These are phyloP conservation scores for Primulina huaijiensis DNA, from an alignment of 257 asterid genomes.

Conservation along the genomic window DNA sequence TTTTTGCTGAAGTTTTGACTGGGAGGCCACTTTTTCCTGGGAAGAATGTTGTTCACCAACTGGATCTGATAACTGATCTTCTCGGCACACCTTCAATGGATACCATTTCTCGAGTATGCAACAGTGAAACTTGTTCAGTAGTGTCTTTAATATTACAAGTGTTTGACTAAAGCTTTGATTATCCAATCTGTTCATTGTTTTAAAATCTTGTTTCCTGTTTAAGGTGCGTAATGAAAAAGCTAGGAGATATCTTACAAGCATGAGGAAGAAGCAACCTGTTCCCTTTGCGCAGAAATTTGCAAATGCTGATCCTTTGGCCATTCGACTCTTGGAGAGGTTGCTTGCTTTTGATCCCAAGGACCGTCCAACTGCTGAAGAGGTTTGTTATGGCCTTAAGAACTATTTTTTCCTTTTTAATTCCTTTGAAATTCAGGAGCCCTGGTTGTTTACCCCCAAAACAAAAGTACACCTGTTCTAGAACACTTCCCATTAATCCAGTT, in stretches of 20 bases:
- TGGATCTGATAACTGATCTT: conserved; percentile 84
- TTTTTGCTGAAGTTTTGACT: conserved; percentile 83
- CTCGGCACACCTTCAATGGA: conserved; percentile 89
- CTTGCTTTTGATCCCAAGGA: conserved; percentile 90
- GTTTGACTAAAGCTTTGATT: background rate
- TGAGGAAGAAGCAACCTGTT: conserved; percentile 77
- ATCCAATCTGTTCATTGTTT: conserved; percentile 1
- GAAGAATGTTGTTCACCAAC: conserved; percentile 87
- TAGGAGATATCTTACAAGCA: conserved; percentile 70
- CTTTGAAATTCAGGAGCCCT: conserved; percentile 5
- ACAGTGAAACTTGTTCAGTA: background rate
- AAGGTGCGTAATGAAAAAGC: conserved; percentile 93
- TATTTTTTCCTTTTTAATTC: conserved; percentile 6
- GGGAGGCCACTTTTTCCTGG: conserved; percentile 93
- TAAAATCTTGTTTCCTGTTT: conserved; percentile 21
- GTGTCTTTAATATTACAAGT: background rate
- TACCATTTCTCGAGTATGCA: conserved; percentile 68
- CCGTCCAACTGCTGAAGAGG: conserved; percentile 89
- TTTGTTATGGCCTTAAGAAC: conserved; percentile 22
- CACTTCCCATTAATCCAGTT: background rate
- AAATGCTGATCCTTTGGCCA: conserved; percentile 74
- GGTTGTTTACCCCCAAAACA: background rate
- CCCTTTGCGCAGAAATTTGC: conserved; percentile 71
- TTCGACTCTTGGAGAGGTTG: conserved; percentile 63
- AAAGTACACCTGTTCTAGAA: background rate